Conservation (phyloP, 495 filamentous ascomycete species). For the Monascus purpureus region DNA sequence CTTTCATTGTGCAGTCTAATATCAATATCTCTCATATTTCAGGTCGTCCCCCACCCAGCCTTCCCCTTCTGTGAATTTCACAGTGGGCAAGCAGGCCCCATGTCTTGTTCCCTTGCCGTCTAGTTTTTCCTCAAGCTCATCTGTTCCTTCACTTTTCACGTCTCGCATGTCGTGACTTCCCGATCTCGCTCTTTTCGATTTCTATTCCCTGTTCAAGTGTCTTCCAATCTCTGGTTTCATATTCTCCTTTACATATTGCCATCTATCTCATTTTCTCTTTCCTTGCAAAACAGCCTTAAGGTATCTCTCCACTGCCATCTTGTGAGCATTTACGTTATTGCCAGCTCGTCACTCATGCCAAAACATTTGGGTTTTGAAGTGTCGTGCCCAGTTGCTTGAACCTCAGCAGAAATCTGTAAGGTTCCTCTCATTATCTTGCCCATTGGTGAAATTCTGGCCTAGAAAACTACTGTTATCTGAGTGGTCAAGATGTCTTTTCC, state of each 20-base stretch:
- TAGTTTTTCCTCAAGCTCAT: slow-evolving; percentile 4
- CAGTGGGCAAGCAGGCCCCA: no score
- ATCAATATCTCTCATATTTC: no score
- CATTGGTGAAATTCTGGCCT: not conserved
- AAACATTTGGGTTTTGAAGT: slow-evolving; percentile 15
- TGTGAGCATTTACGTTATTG: slow-evolving; percentile 7
- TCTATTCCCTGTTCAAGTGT: not conserved
- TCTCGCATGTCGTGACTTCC: slow-evolving; percentile 6
- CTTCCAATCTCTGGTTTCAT: slow-evolving; percentile 5
- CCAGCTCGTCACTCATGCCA: slow-evolving; percentile 14
- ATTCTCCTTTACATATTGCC: slow-evolving; percentile 11
- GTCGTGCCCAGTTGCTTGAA: no score
- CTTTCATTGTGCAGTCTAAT: no score
- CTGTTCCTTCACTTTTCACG: not conserved
- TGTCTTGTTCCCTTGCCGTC: slow-evolving; percentile 7
- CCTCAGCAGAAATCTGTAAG: no score
- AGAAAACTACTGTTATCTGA: slow-evolving; percentile 1
- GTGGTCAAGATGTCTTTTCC: slow-evolving; percentile 16
- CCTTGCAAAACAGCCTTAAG: slow-evolving; percentile 1
- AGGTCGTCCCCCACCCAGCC: no score
- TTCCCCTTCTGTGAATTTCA: no score
- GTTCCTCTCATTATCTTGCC: slow-evolving; percentile 2
- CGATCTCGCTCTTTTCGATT: slow-evolving; percentile 5
- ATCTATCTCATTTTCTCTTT: slow-evolving; percentile 8
- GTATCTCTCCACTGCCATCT: slow-evolving; percentile 8